These are phyloP conservation scores for Scedosporium apiospermum DNA, from an alignment of 2,329 filamentous ascomycete genomes.

Conservation along the genomic window DNA sequence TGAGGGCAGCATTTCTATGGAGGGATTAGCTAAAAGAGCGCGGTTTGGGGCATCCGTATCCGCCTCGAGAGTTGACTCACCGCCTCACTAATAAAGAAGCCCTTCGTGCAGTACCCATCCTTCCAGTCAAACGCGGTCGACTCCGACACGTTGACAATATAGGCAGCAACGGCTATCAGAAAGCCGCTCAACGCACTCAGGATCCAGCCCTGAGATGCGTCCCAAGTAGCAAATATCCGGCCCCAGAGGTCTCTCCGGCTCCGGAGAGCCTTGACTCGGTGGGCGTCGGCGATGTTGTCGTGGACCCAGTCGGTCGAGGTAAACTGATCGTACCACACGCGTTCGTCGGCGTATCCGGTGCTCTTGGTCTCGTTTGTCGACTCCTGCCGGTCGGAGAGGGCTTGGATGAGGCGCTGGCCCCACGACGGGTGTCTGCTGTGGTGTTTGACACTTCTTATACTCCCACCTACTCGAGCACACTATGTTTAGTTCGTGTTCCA, in stretches of 20 bases:
- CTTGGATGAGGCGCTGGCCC: slow-evolving; percentile 52
- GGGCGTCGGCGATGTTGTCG: slow-evolving; percentile 90
- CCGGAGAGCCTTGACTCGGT: slow-evolving; percentile 74
- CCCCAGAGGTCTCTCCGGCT: slow-evolving; percentile 77
- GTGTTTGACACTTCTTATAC: slow-evolving; percentile 30
- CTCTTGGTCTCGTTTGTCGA: slow-evolving; percentile 55
- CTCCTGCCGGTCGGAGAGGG: slow-evolving; percentile 47
- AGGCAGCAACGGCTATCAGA: slow-evolving; percentile 76
- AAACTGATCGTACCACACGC: slow-evolving; percentile 98
- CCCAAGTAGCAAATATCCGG: slow-evolving; percentile 65
- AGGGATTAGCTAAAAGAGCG: slow-evolving; percentile 8
- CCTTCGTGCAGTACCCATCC: slow-evolving; percentile 66
- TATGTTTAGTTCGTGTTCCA: not conserved
- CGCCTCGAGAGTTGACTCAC: no score
- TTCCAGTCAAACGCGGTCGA: slow-evolving; percentile 82
- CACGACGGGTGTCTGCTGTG: slow-evolving; percentile 51
- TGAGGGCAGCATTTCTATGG: slow-evolving; percentile 43
- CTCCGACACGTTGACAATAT: slow-evolving; percentile 82
- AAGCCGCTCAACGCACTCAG: slow-evolving; percentile 84
- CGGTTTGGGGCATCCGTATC: no score
- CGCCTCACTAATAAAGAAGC: slow-evolving; percentile 68
- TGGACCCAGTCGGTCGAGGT: slow-evolving; percentile 98
- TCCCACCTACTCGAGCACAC: slow-evolving; percentile 16
- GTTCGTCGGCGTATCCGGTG: slow-evolving; percentile 66
- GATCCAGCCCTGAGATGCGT: slow-evolving; percentile 89